phyloP scores from a whole-genome alignment of 192 early-diverging fungal genomes.

The Backusella luteola region DNA sequence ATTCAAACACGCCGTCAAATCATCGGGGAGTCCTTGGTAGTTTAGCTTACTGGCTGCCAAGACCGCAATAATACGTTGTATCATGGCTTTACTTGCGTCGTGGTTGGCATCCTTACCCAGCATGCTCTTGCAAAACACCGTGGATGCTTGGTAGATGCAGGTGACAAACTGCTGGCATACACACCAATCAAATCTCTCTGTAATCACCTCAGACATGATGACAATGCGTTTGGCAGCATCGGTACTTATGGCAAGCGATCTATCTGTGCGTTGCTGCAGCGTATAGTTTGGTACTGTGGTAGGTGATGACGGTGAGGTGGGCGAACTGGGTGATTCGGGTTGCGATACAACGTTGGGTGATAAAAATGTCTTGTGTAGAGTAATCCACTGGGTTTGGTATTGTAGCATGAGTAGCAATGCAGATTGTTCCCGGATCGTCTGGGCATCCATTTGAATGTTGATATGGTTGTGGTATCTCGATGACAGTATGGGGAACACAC shows the following conservation, averaged over 20 bases:
- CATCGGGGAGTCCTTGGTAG: slow-evolving; percentile 31
- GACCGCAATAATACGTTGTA: slow-evolving; percentile 28
- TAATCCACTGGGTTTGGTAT: slow-evolving; percentile 38
- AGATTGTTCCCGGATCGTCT: slow-evolving; percentile 17
- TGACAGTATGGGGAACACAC: slow-evolving; percentile 2
- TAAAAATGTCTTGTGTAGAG: slow-evolving; percentile 32
- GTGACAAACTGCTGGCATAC: slow-evolving; percentile 32
- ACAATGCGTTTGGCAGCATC: slow-evolving; percentile 31
- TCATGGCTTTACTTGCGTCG: slow-evolving; percentile 14
- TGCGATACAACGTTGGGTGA: not conserved
- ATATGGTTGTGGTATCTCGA: not conserved
- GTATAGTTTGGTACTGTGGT: not conserved
- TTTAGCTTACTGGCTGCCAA: slow-evolving; percentile 18
- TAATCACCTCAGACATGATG: slow-evolving; percentile 18
- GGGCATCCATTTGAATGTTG: slow-evolving; percentile 16
- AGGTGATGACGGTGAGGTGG: not conserved
- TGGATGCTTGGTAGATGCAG: slow-evolving; percentile 31
- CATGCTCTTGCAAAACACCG: slow-evolving; percentile 23
- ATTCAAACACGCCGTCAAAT: slow-evolving; percentile 26
- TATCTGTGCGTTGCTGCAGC: slow-evolving; percentile 4
- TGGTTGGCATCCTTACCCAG: not conserved
- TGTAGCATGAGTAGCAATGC: slow-evolving; percentile 32
- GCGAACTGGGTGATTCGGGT: not conserved
- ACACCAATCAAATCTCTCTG: slow-evolving; percentile 28
- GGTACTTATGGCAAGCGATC: slow-evolving; percentile 29